Base-by-base conservation (phyloP, 2,329 filamentous ascomycete species). In the Cordyceps fumosorosea region DNA sequence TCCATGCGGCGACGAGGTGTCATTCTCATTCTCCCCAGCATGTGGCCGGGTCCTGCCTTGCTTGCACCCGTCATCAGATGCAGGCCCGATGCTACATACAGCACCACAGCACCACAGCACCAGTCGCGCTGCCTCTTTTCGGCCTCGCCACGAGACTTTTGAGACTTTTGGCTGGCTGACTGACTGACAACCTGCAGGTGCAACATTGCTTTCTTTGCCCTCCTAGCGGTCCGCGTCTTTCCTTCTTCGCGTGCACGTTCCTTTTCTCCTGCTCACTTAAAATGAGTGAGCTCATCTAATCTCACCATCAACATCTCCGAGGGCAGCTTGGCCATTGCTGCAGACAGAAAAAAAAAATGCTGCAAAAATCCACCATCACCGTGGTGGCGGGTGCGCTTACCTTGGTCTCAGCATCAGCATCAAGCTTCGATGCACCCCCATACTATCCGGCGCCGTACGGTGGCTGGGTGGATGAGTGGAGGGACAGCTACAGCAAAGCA, bases 391-490 rank as follows among this genome's bases (percentile, higher is more conserved):
- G 42, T 40, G 56, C 55, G 20, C 26, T 63, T 20, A 22, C 42
- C 40, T 29, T 55, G 20, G 24, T 54, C 37, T 40, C 45, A 44
- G 51, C 52, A 3, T 37, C 53, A 29, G 37, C 56, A n/a, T 22
- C 55, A 47, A 70, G 66, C 7, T 75, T 69, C 66, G 80, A 77
- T 67, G 77, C 77, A 50, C 77, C 81, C 1, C 71, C 82, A 0
- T 91, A 89, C 71, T 92, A 91, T 71, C 89, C 89, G 22, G 78
- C 88, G 10, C 89, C 89, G 0, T 82, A 85, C 57, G 89, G 89
- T 56, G 90, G 89, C 45, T 92, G 89, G 86, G 76, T 81, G 0
- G 75, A 81, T 6, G 82, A 83, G 62, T 93, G 90, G 90, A 77
- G 77, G 24, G 82, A 83, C 20, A 88, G 88, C 67, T 93, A 92